Evolutionary conservation across 2,329 filamentous ascomycete species (phyloP), one percentile per base, ranked within the genome.

Genomic region (Colletotrichum tanaceti): DNA sequence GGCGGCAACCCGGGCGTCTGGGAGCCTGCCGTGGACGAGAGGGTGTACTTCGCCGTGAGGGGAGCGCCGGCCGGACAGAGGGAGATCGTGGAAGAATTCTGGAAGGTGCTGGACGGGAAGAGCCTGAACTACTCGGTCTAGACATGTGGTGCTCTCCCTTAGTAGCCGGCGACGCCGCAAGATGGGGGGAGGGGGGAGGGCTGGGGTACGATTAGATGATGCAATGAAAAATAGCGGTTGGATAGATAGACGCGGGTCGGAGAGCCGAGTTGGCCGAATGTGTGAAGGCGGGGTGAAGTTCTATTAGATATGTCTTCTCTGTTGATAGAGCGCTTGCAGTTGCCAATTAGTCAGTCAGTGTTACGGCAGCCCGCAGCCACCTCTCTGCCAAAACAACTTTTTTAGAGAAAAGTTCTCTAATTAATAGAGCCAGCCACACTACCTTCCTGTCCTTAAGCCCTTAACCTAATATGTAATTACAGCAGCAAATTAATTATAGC

Each of bases 1-100:
- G 86, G 90, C 75, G 91, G 89, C 5, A 94, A 94, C 76, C 89
- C 91, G 0, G 92, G 91, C 0, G 86, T 87, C 63, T 94, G 91
- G 92, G 79, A 87, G n/a, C 82, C 85, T 2, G 79, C 80, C 61
- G 76, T 91, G 61, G 89, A 91, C 73, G 82, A 81, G 66, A 81
- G 89, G 60, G 83, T 86, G 70, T 91, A 91, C 74, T 80, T 91
- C 50, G 89, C 89, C 5, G 84, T 91, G 38, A 80, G 89, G 49
- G 88, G 85, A 0, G 88, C 89, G 35, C 84, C 85, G 20, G 79
- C 77, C 50, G 89, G 88, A 1, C 89, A 91, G 78, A 84, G 82
- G 77, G 86, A 87, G 77, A 80, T 91, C 57, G 83, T 90, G 3
- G 82, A 90, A 74, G 88, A 90, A 81, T 86, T 91, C 68, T 91